Conservation (phyloP, 345 rosid genomes). For the Angophora floribunda region DNA sequence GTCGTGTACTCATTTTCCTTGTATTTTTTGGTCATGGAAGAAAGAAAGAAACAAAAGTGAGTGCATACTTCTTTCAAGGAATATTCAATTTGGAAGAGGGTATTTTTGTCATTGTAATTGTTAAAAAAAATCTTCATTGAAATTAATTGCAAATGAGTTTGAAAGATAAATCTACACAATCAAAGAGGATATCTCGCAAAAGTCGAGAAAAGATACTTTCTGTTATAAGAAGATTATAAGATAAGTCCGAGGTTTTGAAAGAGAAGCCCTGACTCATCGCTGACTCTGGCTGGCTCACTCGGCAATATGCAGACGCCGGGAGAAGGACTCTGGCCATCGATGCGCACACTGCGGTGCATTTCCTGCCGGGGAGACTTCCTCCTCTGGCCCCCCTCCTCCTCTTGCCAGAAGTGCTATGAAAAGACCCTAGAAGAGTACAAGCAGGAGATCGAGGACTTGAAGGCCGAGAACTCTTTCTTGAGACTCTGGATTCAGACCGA, state of each 20-base stretch:
- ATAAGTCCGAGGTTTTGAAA: no score
- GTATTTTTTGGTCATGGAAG: no score
- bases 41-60: no score
- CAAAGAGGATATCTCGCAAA: no score
- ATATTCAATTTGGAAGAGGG: neutral
- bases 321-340: no score
- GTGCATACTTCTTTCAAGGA: neutral
- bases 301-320: no score
- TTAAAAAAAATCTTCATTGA: neutral
- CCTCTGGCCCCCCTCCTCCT: conserved; percentile 39
- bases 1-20: neutral
- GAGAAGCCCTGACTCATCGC: no score
- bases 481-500: conserved; percentile 41
- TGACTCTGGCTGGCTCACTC: no score
- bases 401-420: conserved; percentile 54
- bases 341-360: conserved; percentile 26
- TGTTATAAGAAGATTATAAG: no score
- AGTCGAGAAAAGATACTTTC: no score
- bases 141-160: no score
- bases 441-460: conserved; percentile 6
- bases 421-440: conserved; percentile 7
- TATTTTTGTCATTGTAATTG: neutral
- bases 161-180: no score
- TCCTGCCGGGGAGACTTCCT: conserved; percentile 60
- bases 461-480: conserved; percentile 30